Evolutionary conservation across 2,329 filamentous ascomycete genomes (phyloP).

Genomic region (Emergomyces pasteurianus): DNA sequence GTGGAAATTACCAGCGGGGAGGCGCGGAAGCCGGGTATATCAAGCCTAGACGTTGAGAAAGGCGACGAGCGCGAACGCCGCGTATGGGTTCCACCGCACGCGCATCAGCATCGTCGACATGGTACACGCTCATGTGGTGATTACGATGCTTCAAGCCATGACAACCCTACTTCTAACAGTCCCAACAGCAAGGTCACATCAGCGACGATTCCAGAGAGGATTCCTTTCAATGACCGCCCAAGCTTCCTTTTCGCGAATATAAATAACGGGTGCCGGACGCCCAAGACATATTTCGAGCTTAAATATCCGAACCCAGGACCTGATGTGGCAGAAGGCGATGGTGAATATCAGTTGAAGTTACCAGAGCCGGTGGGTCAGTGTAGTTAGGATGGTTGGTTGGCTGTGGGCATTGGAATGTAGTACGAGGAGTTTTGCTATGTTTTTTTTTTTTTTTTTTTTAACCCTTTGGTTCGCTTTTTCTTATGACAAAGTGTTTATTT

Average conservation of each 20-base stretch:
- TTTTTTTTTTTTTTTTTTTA: neutral
- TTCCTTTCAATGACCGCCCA: conserved; percentile 28
- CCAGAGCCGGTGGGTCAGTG: conserved; percentile 15
- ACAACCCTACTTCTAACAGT: neutral
- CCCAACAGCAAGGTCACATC: neutral
- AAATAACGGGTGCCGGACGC: conserved; percentile 28
- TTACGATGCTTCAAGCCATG: neutral
- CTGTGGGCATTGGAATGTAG: no score
- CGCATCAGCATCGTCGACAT: neutral
- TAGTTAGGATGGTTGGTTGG: neutral
- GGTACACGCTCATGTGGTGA: neutral
- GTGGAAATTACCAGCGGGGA: conserved; percentile 27
- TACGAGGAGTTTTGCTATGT: no score
- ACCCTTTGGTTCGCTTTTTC: neutral
- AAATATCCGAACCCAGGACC: conserved; percentile 33
- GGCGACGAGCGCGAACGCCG: neutral
- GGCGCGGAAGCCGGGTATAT: neutral
- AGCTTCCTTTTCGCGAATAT: conserved; percentile 31
- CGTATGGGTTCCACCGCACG: neutral
- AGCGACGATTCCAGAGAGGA: neutral
- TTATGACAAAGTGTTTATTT: neutral
- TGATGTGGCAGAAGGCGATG: conserved; percentile 33
- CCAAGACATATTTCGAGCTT: conserved; percentile 28
- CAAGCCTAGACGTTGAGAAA: neutral
- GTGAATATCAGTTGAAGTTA: conserved; percentile 31